Conservation (phyloP, 495 filamentous ascomycete species). For the Cenococcum geophilum region DNA sequence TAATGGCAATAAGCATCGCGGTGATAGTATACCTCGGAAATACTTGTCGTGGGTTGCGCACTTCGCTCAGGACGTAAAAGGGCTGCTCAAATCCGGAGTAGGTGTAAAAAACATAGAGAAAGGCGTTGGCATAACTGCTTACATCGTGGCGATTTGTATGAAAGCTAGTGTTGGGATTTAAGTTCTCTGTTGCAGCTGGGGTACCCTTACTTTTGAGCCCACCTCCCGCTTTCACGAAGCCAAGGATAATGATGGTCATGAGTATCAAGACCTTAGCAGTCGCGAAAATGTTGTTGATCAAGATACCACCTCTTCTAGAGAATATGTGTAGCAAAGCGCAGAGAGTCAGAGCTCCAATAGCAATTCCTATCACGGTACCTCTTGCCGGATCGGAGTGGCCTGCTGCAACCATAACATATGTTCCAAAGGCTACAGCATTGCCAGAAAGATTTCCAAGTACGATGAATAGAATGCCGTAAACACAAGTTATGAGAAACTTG, state of each 20-base stretch:
- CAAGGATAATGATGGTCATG: constrained; percentile 40
- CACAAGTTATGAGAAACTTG: constrained; percentile 22
- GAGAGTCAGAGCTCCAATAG: constrained; percentile 39
- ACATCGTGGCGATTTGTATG: constrained; percentile 1
- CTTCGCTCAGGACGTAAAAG: constrained; percentile 45
- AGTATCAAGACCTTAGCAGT: constrained; percentile 44
- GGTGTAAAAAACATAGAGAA: constrained; percentile 38
- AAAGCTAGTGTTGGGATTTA: not conserved
- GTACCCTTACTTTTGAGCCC: constrained; percentile 8
- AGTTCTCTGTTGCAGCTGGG: not conserved
- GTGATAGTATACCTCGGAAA: constrained; percentile 39
- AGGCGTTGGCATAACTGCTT: constrained; percentile 32
- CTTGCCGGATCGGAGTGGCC: constrained; percentile 1
- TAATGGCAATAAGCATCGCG: constrained; percentile 31
- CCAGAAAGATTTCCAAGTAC: constrained; percentile 45
- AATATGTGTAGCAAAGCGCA: constrained; percentile 44
- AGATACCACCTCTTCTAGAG: constrained; percentile 46
- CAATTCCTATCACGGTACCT: constrained; percentile 39
- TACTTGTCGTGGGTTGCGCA: constrained; percentile 38
- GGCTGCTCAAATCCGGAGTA: constrained; percentile 42
- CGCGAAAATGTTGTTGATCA: constrained; percentile 48
- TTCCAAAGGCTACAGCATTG: constrained; percentile 44
- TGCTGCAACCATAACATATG: constrained; percentile 36
- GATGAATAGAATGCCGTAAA: constrained; percentile 45
- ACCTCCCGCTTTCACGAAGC: constrained; percentile 27